Evolutionary conservation across 768 basidiomycete genomes (phyloP).

Genomic region (Rhodotorula babjevae): DNA sequence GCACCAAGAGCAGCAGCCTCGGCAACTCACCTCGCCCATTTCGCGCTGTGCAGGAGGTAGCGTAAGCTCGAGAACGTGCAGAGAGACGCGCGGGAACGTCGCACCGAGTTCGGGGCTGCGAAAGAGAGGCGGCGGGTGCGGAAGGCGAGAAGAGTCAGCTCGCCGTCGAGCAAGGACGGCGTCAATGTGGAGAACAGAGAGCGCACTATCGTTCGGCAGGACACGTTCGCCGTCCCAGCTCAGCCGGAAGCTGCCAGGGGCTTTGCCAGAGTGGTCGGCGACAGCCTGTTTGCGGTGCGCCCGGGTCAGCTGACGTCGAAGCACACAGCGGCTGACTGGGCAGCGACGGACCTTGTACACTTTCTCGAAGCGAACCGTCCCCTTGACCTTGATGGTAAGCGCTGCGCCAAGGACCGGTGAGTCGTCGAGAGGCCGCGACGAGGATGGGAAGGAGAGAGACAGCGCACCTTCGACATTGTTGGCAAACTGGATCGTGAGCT

Average conservation of each 20-base stretch:
- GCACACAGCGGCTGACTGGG: too few relatives aligned
- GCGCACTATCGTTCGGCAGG: background rate
- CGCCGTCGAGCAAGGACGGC: too few relatives aligned
- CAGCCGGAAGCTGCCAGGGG: background rate
- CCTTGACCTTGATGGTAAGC: constrained; percentile 1
- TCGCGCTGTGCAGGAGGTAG: too few relatives aligned
- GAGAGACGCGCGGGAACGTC: background rate
- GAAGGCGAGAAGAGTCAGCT: too few relatives aligned
- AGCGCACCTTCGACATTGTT: background rate
- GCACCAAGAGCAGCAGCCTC: too few relatives aligned
- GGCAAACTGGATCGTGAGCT: background rate
- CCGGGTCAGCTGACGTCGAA: too few relatives aligned
- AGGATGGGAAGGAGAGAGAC: background rate
- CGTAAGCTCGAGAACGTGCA: background rate
- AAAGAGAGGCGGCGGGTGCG: background rate
- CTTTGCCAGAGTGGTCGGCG: background rate
- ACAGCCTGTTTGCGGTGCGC: too few relatives aligned
- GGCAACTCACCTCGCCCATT: too few relatives aligned
- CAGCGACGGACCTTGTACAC: too few relatives aligned
- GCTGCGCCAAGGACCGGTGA: background rate
- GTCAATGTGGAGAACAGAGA: background rate
- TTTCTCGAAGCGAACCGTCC: background rate
- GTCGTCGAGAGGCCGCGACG: background rate
- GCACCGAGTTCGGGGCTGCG: constrained; percentile 1
- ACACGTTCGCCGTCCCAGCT: background rate